phyloP scores from a whole-genome alignment of 106 monocot species.

The Vanilla planifolia region DNA sequence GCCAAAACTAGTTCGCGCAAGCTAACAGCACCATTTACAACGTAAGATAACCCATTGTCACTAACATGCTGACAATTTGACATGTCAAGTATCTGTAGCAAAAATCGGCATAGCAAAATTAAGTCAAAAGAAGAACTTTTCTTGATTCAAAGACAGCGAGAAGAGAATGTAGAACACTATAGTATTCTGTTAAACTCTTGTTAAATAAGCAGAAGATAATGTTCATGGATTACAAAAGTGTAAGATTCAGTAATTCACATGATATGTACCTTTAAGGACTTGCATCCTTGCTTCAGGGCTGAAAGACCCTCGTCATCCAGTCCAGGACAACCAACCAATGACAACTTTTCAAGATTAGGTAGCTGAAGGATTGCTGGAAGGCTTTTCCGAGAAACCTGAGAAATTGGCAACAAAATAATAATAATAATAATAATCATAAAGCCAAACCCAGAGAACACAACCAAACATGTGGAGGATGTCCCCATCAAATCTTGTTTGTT shows the following conservation, averaged over 20 bases:
- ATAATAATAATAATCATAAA: background rate
- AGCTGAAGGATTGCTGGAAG: constrained; percentile 52
- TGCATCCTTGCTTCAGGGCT: constrained; percentile 37
- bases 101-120: too few relatives aligned
- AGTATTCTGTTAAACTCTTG: too few relatives aligned
- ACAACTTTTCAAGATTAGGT: constrained; percentile 41
- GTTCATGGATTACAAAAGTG: background rate
- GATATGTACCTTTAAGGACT: constrained; percentile 49
- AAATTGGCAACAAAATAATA: background rate
- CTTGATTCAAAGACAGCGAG: too few relatives aligned
- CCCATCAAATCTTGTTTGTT: background rate
- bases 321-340: constrained; percentile 45
- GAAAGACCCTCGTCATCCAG: constrained; percentile 42
- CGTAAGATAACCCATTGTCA: constrained; percentile 37
- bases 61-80: constrained; percentile 43
- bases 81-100: constrained; percentile 47
- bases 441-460: background rate
- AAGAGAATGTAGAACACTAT: too few relatives aligned
- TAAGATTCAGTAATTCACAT: background rate
- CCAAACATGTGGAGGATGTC: too few relatives aligned
- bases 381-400: constrained; percentile 62
- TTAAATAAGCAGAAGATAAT: too few relatives aligned
- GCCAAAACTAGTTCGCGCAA: constrained; percentile 48
- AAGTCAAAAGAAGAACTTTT: too few relatives aligned
- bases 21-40: constrained; percentile 24